phyloP scores from a whole-genome alignment of 1,284 basidiomycete genomes.

The Microbotryum violaceum region DNA sequence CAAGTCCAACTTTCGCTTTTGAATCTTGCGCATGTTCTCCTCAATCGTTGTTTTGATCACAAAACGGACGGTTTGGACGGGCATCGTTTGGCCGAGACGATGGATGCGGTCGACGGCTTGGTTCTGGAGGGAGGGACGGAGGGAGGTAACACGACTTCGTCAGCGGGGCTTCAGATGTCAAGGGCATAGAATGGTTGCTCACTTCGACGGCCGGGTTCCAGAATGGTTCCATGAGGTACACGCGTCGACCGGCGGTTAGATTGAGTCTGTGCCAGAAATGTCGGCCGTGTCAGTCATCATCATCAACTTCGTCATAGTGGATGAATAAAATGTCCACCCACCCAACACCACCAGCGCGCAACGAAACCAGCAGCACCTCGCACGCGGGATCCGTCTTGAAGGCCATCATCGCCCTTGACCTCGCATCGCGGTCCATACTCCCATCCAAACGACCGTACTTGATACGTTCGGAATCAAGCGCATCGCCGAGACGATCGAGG shows the following conservation, averaged over 20 bases:
- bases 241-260: conserved; percentile 37
- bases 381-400: conserved; percentile 70
- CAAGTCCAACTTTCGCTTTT: conserved; percentile 86
- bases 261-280: conserved; percentile 28
- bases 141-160: neutral
- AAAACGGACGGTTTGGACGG: conserved; percentile 84
- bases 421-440: conserved; percentile 78
- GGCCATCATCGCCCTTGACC: conserved; percentile 63
- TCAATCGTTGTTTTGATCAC: conserved; percentile 91
- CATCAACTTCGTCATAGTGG: neutral
- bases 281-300: neutral
- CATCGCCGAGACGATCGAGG: conserved; percentile 85
- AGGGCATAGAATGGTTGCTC: neutral
- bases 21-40: conserved; percentile 59
- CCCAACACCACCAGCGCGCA: conserved; percentile 92
- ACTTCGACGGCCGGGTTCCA: conserved; percentile 49
- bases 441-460: conserved; percentile 84
- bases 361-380: conserved; percentile 79
- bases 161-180: neutral
- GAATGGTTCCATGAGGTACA: conserved; percentile 63
- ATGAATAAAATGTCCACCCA: conserved; percentile 3
- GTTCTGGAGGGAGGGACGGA: conserved; percentile 46
- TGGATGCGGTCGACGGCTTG: conserved; percentile 65
- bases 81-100: conserved; percentile 82
- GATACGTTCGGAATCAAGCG: conserved; percentile 64